Evolutionary conservation across 2,329 filamentous ascomycete species (phyloP).

Genomic region (Dothistroma pini): DNA sequence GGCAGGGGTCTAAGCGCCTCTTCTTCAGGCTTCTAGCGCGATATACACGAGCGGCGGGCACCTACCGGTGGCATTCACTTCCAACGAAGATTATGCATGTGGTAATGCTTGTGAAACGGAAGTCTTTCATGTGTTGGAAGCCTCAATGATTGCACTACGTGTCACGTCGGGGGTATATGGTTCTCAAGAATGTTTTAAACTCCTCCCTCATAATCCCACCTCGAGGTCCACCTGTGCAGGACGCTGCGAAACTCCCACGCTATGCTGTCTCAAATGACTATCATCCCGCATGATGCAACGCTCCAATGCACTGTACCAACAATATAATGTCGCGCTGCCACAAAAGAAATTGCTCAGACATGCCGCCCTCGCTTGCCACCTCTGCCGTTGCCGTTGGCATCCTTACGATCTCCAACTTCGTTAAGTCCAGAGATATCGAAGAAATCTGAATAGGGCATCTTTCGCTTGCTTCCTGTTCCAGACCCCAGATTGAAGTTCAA

Average conservation of each 20-base stretch:
- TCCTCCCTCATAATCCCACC: conserved; percentile 10
- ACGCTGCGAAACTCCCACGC: neutral
- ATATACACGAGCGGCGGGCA: neutral
- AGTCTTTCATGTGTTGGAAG: neutral
- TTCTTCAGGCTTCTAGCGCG: conserved; percentile 3
- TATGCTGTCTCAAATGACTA: conserved; percentile 1
- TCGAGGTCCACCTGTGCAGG: neutral
- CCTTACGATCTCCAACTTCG: conserved; percentile 25
- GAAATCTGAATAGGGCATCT: conserved; percentile 69
- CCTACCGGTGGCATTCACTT: neutral
- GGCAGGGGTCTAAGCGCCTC: neutral
- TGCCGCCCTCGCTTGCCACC: conserved; percentile 36
- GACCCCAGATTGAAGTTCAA: conserved; percentile 51
- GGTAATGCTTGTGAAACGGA: neutral
- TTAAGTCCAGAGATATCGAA: conserved; percentile 66
- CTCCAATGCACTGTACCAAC: neutral
- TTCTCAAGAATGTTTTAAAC: conserved; percentile 10
- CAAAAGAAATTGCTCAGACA: conserved; percentile 24
- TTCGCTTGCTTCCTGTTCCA: conserved; percentile 67
- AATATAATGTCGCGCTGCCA: neutral
- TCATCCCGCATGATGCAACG: neutral
- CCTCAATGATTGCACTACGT: conserved; percentile 3
- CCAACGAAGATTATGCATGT: neutral
- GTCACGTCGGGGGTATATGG: conserved; percentile 2
- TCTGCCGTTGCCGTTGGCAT: conserved; percentile 24